A percentile compares a stretch with the other conserved stretches of the same genome.
phyloP scores from a whole-genome alignment of 805 yeast genomes.

The Isabelozyma heimii region DNA sequence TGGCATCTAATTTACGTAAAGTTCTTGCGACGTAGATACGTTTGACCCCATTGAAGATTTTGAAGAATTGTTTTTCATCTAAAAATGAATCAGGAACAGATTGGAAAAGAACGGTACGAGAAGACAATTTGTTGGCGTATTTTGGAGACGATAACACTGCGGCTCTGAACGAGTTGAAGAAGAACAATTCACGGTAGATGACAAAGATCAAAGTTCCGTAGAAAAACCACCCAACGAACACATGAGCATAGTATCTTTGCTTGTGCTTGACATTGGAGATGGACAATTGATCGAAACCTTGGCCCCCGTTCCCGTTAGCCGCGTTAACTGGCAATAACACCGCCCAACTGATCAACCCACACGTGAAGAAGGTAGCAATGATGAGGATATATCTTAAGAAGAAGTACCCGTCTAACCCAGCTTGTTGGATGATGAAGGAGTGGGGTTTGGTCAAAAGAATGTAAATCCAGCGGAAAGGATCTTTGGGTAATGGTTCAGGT shows the following conservation, averaged over 20 bases:
- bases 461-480: conserved; percentile 67
- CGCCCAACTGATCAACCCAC: conserved; percentile 53
- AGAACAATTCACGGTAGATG: conserved; percentile 78
- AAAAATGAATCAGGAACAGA: conserved; percentile 75
- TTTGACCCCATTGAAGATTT: conserved; percentile 79
- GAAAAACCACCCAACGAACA: conserved; percentile 73
- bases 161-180: conserved; percentile 71
- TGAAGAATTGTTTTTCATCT: conserved; percentile 68
- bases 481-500: conserved; percentile 73
- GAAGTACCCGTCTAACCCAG: conserved; percentile 93
- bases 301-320: conserved; percentile 54
- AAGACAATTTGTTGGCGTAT: conserved; percentile 69
- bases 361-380: conserved; percentile 45
- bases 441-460: conserved; percentile 67
- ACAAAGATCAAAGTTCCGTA: conserved; percentile 69
- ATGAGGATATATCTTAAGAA: conserved; percentile 74
- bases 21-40: conserved; percentile 79
- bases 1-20: conserved; percentile 49
- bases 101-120: conserved; percentile 82
- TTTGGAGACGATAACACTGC: conserved; percentile 79
- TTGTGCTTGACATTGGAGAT: conserved; percentile 67
- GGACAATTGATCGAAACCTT: conserved; percentile 74
- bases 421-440: conserved; percentile 74
- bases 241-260: conserved; percentile 82
- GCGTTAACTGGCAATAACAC: conserved; percentile 85